These are phyloP conservation scores for Choiromyces venosus DNA, from an alignment of 495 filamentous ascomycete genomes.

Conservation along the genomic window DNA sequence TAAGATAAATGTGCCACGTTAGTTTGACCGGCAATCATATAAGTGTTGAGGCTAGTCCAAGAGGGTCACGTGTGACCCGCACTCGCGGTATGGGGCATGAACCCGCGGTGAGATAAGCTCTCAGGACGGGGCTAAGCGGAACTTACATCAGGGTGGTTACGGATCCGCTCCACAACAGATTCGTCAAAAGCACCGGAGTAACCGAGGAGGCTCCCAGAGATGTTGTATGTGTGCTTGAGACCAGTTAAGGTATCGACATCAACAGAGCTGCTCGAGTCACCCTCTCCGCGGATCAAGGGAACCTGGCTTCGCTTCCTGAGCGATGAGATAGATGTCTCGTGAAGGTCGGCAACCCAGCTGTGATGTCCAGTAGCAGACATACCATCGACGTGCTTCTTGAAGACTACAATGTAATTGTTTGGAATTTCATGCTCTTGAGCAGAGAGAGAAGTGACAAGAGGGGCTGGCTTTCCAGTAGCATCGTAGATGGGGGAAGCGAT, in stretches of 20 bases:
- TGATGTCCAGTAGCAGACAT: constrained; percentile 68
- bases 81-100: constrained; percentile 18
- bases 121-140: constrained; percentile 7
- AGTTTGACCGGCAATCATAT: constrained; percentile 16
- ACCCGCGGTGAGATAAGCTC: constrained; percentile 24
- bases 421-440: constrained; percentile 63
- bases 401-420: constrained; percentile 94
- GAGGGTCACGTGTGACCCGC: constrained; percentile 22
- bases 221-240: constrained; percentile 91
- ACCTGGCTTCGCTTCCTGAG: constrained; percentile 84
- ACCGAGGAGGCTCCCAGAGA: constrained; percentile 68
- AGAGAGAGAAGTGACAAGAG: constrained; percentile 73
- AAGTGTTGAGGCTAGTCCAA: neutral
- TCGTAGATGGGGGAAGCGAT: constrained; percentile 59
- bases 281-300: constrained; percentile 49
- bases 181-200: constrained; percentile 98
- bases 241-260: constrained; percentile 60
- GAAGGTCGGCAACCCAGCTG: constrained; percentile 84
- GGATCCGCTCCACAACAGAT: constrained; percentile 82
- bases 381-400: constrained; percentile 86
- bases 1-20: constrained; percentile 44
- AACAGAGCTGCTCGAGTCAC: constrained; percentile 14
- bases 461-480: constrained; percentile 78
- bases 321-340: constrained; percentile 61
- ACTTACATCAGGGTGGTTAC: constrained; percentile 94